Conservation (phyloP, 768 basidiomycete species). For the Daedalea quercina region DNA sequence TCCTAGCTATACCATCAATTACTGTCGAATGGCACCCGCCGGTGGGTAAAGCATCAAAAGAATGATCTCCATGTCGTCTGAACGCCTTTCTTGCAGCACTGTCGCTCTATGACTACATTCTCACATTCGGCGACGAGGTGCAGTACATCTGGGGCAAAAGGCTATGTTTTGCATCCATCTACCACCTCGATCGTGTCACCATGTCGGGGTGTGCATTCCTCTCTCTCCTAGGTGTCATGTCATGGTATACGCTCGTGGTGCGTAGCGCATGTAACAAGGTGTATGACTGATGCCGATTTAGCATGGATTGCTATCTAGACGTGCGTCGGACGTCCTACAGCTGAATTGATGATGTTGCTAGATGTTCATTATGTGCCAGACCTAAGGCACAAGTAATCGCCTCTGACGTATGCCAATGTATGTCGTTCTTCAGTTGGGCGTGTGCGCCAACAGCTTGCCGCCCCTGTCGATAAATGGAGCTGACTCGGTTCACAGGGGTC, state of each 20-base stretch:
- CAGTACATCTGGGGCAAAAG: neutral
- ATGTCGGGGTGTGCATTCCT: neutral
- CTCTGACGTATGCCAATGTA: too few relatives aligned
- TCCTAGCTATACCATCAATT: too few relatives aligned
- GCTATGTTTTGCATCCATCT: neutral
- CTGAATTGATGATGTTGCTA: too few relatives aligned
- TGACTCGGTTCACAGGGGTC: neutral
- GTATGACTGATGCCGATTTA: neutral
- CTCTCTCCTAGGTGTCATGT: neutral
- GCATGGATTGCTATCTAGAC: neutral
- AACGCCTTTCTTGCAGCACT: too few relatives aligned
- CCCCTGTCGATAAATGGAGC: neutral
- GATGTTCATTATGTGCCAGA: too few relatives aligned
- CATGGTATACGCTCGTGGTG: neutral
- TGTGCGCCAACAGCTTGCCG: neutral
- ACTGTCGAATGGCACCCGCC: too few relatives aligned
- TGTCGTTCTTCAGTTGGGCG: neutral
- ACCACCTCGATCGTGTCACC: neutral
- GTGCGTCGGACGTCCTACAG: too few relatives aligned
- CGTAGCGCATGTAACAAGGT: neutral
- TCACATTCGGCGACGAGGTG: neutral
- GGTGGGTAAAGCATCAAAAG: too few relatives aligned
- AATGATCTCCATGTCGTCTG: too few relatives aligned
- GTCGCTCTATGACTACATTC: neutral
- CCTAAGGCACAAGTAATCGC: too few relatives aligned